Evolutionary conservation across 129 eudicot species (phyloP).

Genomic region (Centrapalus pauciflorus): DNA sequence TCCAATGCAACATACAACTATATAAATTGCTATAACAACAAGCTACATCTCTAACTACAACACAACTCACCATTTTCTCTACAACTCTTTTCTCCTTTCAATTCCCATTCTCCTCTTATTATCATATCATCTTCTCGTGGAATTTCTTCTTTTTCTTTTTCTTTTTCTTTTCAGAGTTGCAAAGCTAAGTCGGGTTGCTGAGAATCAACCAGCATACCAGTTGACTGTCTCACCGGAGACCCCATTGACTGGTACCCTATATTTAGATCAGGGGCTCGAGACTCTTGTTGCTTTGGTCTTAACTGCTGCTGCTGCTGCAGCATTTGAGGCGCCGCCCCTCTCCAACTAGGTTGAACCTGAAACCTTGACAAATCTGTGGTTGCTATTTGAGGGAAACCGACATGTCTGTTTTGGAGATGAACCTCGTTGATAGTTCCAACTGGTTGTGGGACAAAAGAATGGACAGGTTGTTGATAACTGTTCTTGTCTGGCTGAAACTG

Average conservation of each 20-base stretch:
- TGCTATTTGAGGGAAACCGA: conserved; percentile 53
- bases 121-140: background rate
- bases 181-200: conserved; percentile 98
- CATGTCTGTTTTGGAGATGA: conserved; percentile 41
- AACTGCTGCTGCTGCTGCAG: conserved; percentile 49
- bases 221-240: conserved; percentile 76
- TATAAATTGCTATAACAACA: background rate
- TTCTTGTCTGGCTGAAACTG: conserved; percentile 43
- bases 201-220: conserved; percentile 67
- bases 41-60: background rate
- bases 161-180: conserved; percentile 47
- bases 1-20: conserved; percentile 2
- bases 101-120: conserved; percentile 9
- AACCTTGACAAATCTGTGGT: conserved; percentile 76
- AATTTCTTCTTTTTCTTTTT: background rate
- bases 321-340: conserved; percentile 45
- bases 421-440: background rate
- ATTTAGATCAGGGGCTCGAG: conserved; percentile 78
- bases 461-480: conserved; percentile 12
- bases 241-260: conserved; percentile 75
- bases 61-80: conserved; percentile 6
- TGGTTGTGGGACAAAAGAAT: no score
- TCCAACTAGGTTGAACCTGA: conserved; percentile 67
- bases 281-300: conserved; percentile 73
- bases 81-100: background rate